Percentiles rank a stretch among this genome's conserved stretches.
phyloP scores from a whole-genome alignment of 495 filamentous ascomycete genomes.

The Friedmanniomyces simplex region DNA sequence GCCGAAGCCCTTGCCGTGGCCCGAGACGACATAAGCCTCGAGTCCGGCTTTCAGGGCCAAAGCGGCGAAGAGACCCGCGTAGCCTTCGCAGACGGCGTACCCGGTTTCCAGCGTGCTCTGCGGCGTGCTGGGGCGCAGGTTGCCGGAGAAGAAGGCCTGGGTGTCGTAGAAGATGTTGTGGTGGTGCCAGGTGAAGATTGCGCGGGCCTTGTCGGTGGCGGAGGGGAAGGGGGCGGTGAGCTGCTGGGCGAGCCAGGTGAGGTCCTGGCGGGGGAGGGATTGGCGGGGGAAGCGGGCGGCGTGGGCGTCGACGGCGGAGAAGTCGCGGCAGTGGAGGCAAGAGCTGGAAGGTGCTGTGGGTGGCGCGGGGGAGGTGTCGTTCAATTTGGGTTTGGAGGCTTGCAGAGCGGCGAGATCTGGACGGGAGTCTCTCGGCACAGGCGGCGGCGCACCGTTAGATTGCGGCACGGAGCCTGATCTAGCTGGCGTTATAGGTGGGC shows the following conservation, averaged over 20 bases:
- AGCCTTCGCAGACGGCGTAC: conserved; percentile 83
- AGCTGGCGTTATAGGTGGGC: conserved; percentile 25
- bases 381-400: conserved; percentile 43
- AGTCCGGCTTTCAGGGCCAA: conserved; percentile 68
- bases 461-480: conserved; percentile 14
- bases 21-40: conserved; percentile 55
- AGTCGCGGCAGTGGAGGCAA: conserved; percentile 81
- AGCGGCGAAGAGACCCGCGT: conserved; percentile 68
- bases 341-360: conserved; percentile 24
- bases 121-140: conserved; percentile 55
- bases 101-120: conserved; percentile 58
- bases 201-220: conserved; percentile 77
- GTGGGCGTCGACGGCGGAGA: conserved; percentile 65
- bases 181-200: conserved; percentile 90
- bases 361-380: conserved; percentile 13
- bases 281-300: conserved; percentile 66
- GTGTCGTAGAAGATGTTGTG: conserved; percentile 85
- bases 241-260: conserved; percentile 60
- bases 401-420: conserved; percentile 47
- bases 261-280: conserved; percentile 51
- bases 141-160: conserved; percentile 60
- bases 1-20: conserved; percentile 83
- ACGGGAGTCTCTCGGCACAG: conserved; percentile 46
- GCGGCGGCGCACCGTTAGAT: conserved; percentile 34
- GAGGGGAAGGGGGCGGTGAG: conserved; percentile 73